Base-by-base conservation (phyloP, 768 basidiomycete genomes). In the Phylloporus rhodoxanthus region DNA sequence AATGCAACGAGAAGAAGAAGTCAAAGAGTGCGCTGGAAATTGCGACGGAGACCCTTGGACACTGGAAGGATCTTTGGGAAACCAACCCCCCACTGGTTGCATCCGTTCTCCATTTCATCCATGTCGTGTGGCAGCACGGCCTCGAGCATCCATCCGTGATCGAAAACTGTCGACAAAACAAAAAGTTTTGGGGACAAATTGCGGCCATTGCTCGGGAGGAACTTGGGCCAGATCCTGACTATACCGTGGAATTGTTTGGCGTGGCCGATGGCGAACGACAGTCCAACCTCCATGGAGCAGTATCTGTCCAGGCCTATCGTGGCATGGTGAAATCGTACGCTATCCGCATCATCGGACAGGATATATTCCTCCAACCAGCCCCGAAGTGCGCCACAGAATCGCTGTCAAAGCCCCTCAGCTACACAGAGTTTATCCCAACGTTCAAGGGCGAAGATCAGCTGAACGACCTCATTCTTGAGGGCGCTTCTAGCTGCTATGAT, bases 61-160 rank as follows among this genome's bases (percentile, higher is more conserved):
- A 73, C 39, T 91, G 89, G 89, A 79, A 80, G 43, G 78, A 79
- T 21, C 72, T 86, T 39, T 91, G 90, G 85, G 81, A 86, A 37
- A 65, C 76, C 25, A 88, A 89, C 52, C 89, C 92, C 0, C 77
- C 84, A 17, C 70, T 93, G 8, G 74, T 96, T 11, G 77, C 84
- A 0, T 81, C 84, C 10, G 77, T 89, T 17, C 68, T 95, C 42
- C 74, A 79, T 5, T 95, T 94, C 70, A 67, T 91, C 57, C 79
- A 84, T 53, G 74, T 82, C 21, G 80, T 87, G 15, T 88, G 89
- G 91, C 78, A 87, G 63, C 85, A 90, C 58, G 82, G 81, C 25
- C 71, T 83, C 54, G 85, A 93, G 60, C 85, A 91, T 62, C 81
- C 78, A 48, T 55, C 70, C 0, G 68, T 78, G 2, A 72, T 93